Conservation (phyloP, 805 yeast genomes). For the Sugiyamaella floridensis region DNA sequence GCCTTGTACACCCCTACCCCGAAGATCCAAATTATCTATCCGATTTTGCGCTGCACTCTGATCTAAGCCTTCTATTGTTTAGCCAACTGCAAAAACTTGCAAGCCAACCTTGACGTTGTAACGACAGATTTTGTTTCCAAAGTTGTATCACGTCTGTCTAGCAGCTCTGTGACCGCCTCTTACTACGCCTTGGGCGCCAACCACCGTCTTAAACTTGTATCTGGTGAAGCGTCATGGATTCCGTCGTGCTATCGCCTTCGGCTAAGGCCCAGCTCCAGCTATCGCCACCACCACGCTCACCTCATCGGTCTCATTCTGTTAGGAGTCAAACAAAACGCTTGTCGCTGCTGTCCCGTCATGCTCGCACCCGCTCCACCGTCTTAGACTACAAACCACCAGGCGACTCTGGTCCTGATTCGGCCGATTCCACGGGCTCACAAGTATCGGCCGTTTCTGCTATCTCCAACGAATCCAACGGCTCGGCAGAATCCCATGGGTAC, state of each 20-base stretch:
- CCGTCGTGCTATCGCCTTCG: not conserved
- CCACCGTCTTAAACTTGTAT: not conserved
- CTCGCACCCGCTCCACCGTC: not conserved
- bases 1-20: not conserved
- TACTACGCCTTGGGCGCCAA: no score
- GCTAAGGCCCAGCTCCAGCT: not conserved
- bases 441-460: not conserved
- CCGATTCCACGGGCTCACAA: not conserved
- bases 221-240: not conserved
- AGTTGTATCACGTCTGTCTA: no score
- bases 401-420: not conserved
- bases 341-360: not conserved
- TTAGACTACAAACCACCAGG: not conserved
- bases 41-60: no score
- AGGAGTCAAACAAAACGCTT: not conserved
- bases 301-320: not conserved
- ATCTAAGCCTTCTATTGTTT: no score
- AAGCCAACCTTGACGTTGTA: no score
- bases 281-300: slow-evolving; percentile 4
- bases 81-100: no score
- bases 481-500: no score
- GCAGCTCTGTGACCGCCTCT: no score
- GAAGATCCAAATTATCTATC: not conserved
- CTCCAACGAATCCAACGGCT: not conserved
- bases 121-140: no score